phyloP scores from a whole-genome alignment of 495 filamentous ascomycete species.

The Cenococcum geophilum region DNA sequence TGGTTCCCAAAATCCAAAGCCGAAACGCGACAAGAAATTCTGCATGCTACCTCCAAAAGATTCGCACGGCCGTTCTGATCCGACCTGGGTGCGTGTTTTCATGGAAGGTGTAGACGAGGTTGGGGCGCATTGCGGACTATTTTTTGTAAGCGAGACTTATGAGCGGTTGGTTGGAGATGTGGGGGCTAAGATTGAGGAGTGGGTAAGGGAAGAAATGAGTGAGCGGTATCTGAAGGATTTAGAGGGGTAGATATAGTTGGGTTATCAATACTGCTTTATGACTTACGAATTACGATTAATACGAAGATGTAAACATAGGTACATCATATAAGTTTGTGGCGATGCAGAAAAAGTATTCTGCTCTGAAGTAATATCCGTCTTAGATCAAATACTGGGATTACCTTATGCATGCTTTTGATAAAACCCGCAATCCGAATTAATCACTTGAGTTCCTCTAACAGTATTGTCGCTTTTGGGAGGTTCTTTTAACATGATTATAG shows the following conservation, averaged over 20 bases:
- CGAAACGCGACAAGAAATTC: slow-evolving; percentile 54
- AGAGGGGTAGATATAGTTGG: background rate
- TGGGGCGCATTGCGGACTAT: slow-evolving; percentile 76
- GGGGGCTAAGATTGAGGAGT: slow-evolving; percentile 59
- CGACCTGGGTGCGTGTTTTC: slow-evolving; percentile 66
- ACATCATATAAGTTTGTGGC: too few relatives aligned
- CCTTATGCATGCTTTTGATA: too few relatives aligned
- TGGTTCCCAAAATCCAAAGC: slow-evolving; percentile 11
- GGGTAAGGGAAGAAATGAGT: slow-evolving; percentile 57
- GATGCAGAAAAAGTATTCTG: too few relatives aligned
- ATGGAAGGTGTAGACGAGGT: slow-evolving; percentile 84
- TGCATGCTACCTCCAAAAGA: slow-evolving; percentile 60
- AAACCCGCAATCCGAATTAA: too few relatives aligned
- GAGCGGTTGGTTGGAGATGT: slow-evolving; percentile 72
- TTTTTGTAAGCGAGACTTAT: slow-evolving; percentile 62
- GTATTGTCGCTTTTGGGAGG: too few relatives aligned
- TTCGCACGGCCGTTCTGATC: slow-evolving; percentile 48
- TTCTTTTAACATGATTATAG: too few relatives aligned
- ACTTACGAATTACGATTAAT: too few relatives aligned
- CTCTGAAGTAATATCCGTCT: too few relatives aligned
- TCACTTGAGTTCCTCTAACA: too few relatives aligned
- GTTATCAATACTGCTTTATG: background rate
- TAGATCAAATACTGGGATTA: too few relatives aligned
- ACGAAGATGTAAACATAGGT: too few relatives aligned
- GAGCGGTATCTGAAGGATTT: slow-evolving; percentile 12